These are phyloP conservation scores for Kazachstania bromeliacearum DNA, from an alignment of 805 yeast species.

Conservation along the genomic window DNA sequence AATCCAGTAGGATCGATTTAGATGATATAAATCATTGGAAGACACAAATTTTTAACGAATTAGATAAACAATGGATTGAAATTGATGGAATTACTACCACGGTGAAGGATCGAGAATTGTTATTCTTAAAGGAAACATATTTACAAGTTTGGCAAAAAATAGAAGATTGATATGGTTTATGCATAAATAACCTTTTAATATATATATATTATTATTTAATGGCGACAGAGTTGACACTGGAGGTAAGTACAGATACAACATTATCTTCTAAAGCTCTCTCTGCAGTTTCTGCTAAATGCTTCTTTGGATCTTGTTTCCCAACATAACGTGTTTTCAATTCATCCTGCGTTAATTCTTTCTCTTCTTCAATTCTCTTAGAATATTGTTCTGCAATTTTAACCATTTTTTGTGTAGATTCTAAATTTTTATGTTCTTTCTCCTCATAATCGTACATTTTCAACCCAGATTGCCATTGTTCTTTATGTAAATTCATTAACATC, in stretches of 20 bases:
- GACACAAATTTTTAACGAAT: slow-evolving; percentile 38
- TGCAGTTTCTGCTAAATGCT: slow-evolving; percentile 86
- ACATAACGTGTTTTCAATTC: slow-evolving; percentile 92
- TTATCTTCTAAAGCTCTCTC: slow-evolving; percentile 82
- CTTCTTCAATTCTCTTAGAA: slow-evolving; percentile 84
- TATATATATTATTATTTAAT: slow-evolving; percentile 42
- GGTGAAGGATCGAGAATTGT: slow-evolving; percentile 43
- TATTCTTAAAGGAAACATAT: slow-evolving; percentile 53
- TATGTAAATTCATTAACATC: slow-evolving; percentile 89
- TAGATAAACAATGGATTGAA: slow-evolving; percentile 45
- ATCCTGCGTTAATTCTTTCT: slow-evolving; percentile 76
- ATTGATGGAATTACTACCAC: slow-evolving; percentile 43
- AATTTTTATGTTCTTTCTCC: slow-evolving; percentile 65
- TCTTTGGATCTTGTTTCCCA: slow-evolving; percentile 98
- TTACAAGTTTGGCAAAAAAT: slow-evolving; percentile 56
- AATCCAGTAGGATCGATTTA: slow-evolving; percentile 13
- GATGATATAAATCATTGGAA: slow-evolving; percentile 36
- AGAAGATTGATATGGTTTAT: background rate
- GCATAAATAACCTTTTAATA: background rate
- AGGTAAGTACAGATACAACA: slow-evolving; percentile 75
- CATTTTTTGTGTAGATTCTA: slow-evolving; percentile 64
- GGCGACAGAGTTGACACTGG: slow-evolving; percentile 84
- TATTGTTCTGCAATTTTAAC: slow-evolving; percentile 86
- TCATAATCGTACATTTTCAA: slow-evolving; percentile 68
- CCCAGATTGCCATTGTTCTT: slow-evolving; percentile 93